phyloP scores from a whole-genome alignment of 2,329 filamentous ascomycete species.

The Arthrobotrys entomopaga region DNA sequence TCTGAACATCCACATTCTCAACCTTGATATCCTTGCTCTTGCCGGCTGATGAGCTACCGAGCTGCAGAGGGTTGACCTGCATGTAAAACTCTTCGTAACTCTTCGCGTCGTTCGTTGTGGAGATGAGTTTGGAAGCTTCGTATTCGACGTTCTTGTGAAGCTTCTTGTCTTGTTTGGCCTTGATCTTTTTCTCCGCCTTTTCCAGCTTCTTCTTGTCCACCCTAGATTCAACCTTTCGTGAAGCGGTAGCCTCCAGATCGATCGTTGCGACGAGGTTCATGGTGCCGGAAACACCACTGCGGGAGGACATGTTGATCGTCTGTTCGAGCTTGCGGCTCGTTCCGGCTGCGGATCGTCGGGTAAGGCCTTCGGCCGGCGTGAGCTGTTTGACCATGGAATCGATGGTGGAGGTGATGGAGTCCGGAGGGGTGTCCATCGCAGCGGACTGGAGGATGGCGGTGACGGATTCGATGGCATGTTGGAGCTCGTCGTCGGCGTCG shows the following conservation, averaged over 20 bases:
- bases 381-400: slow-evolving; percentile 89
- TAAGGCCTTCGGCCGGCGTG: slow-evolving; percentile 68
- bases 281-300: slow-evolving; percentile 95
- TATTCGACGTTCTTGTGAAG: slow-evolving; percentile 98
- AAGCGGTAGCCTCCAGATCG: slow-evolving; percentile 92
- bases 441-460: slow-evolving; percentile 92
- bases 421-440: slow-evolving; percentile 75
- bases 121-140: slow-evolving; percentile 88
- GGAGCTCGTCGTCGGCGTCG: slow-evolving; percentile 76
- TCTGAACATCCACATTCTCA: slow-evolving; percentile 93
- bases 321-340: slow-evolving; percentile 88
- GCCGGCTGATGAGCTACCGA: slow-evolving; percentile 74
- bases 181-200: slow-evolving; percentile 97
- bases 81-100: slow-evolving; percentile 99
- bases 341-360: slow-evolving; percentile 72
- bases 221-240: slow-evolving; percentile 93
- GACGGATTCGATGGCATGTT: slow-evolving; percentile 83
- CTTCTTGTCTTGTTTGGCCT: slow-evolving; percentile 98
- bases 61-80: slow-evolving; percentile 94
- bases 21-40: slow-evolving; percentile 99
- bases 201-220: slow-evolving; percentile 99
- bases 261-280: slow-evolving; percentile 82
- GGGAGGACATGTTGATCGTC: slow-evolving; percentile 90
- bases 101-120: slow-evolving; percentile 82
- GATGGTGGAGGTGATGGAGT: slow-evolving; percentile 82